These are phyloP conservation scores for Aspergillus sp. DNA, from an alignment of 2,329 filamentous ascomycete genomes.

Conservation along the genomic window DNA sequence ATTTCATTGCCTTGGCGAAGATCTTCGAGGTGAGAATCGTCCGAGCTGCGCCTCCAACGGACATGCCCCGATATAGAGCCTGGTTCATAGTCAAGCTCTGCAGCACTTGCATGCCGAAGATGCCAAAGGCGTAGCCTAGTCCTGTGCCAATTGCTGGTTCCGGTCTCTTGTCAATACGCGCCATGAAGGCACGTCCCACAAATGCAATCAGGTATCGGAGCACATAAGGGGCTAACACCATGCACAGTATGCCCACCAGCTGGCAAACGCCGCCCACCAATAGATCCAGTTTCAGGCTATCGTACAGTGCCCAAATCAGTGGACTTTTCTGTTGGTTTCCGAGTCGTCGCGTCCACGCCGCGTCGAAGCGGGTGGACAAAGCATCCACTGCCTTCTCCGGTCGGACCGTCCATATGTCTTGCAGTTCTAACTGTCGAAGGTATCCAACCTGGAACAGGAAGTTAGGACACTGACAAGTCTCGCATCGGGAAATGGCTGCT, in stretches of 20 bases:
- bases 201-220: not conserved
- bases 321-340: not conserved
- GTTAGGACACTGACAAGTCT: no score
- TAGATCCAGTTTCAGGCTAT: not conserved
- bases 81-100: no score
- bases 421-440: not conserved
- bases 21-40: no score
- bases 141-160: not conserved
- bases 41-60: no score
- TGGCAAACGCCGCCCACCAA: not conserved
- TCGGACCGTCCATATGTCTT: not conserved
- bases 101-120: no score
- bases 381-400: not conserved
- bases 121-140: not conserved
- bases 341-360: not conserved
- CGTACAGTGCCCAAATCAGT: not conserved
- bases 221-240: not conserved
- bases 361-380: not conserved
- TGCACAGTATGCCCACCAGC: not conserved
- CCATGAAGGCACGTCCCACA: not conserved
- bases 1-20: no score
- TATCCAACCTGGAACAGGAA: not conserved
- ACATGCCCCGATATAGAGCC: no score
- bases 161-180: no score
- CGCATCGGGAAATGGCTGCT: no score